Percentiles rank a stretch among this genome's conserved stretches.
Evolutionary conservation across 352 stramenopile genomes (phyloP).

Genomic region (Phytopythium aichiense): DNA sequence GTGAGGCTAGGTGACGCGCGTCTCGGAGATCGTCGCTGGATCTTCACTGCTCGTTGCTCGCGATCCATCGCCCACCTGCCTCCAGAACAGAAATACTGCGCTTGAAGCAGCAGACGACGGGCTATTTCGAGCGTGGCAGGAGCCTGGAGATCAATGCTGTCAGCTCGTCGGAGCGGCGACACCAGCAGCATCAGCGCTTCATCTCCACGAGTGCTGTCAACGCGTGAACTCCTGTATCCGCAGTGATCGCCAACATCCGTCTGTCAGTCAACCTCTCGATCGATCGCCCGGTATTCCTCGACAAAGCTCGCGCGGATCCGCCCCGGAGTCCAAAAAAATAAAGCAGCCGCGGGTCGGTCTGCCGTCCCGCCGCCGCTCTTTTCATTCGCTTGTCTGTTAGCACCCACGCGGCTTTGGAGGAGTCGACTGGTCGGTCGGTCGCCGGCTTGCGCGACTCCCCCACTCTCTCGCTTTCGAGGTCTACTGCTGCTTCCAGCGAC

Average conservation of each 20-base stretch:
- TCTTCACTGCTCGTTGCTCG: too few species aligned
- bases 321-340: neutral
- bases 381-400: slow-evolving; percentile 3
- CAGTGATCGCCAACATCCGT: neutral
- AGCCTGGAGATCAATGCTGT: neutral
- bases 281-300: neutral
- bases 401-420: neutral
- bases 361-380: neutral
- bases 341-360: neutral
- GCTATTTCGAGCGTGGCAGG: neutral
- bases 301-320: neutral
- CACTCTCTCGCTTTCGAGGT: neutral
- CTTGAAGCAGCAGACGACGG: neutral
- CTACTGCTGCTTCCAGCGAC: neutral
- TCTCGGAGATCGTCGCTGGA: neutral
- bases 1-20: neutral
- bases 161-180: too few species aligned
- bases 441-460: neutral
- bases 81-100: neutral
- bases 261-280: neutral
- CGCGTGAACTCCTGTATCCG: neutral
- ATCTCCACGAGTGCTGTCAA: neutral
- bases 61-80: too few species aligned
- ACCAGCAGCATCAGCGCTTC: neutral
- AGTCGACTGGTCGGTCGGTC: neutral